Evolutionary conservation across 768 basidiomycete species (phyloP).

Genomic region (Hemileccinum impolitum): DNA sequence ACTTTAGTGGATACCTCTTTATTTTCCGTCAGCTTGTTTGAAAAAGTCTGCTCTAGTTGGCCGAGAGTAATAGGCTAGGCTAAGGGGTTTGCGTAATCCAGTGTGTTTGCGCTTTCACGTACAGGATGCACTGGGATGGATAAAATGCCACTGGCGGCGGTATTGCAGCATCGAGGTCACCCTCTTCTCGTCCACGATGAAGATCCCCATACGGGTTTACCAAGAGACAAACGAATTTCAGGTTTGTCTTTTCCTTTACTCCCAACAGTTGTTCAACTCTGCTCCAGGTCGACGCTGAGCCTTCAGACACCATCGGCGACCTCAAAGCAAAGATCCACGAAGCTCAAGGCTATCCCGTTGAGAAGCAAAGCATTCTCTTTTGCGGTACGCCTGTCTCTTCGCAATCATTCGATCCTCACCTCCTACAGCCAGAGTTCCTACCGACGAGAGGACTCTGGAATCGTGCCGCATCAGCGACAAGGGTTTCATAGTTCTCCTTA

Average conservation of each 20-base stretch:
- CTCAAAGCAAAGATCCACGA: constrained; percentile 5
- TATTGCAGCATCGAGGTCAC: background rate
- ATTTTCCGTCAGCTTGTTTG: too few species aligned
- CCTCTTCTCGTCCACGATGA: background rate
- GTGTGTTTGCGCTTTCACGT: background rate
- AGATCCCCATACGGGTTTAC: background rate
- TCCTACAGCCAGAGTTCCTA: background rate
- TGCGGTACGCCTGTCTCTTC: background rate
- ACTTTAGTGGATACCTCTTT: too few species aligned
- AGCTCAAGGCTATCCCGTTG: background rate
- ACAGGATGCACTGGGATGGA: background rate
- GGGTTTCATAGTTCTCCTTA: constrained; percentile 2
- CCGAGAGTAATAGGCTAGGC: too few species aligned
- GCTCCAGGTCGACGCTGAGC: constrained; percentile 1
- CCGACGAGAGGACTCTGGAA: background rate
- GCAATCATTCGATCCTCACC: background rate
- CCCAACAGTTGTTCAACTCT: background rate
- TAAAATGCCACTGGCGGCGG: background rate
- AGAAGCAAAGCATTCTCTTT: constrained; percentile 5
- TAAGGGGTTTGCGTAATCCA: too few species aligned
- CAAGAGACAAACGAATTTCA: constrained; percentile 1
- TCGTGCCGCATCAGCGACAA: constrained; percentile 2
- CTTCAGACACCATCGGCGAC: background rate
- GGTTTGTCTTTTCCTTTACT: background rate
- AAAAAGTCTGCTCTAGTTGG: too few species aligned